These are phyloP conservation scores for Ganoderma multipileum DNA, from an alignment of 1,284 basidiomycete genomes.

Conservation along the genomic window DNA sequence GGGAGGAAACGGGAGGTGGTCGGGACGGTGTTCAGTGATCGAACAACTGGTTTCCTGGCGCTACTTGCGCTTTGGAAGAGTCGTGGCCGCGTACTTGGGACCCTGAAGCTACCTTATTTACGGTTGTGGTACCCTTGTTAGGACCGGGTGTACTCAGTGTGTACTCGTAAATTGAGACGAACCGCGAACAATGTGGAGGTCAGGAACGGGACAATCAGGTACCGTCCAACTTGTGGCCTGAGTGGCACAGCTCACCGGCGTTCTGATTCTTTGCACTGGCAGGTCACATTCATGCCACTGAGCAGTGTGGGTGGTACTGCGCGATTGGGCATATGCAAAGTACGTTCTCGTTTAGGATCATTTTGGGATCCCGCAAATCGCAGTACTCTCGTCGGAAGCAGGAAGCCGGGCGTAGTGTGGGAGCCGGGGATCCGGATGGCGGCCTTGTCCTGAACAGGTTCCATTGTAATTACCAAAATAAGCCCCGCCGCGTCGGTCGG, in stretches of 20 bases:
- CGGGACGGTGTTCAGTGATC: slow-evolving; percentile 11
- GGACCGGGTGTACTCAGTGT: background rate
- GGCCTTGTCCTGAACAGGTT: background rate
- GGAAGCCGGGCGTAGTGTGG: slow-evolving; percentile 26
- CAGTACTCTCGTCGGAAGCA: slow-evolving; percentile 23
- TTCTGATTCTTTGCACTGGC: slow-evolving; percentile 1
- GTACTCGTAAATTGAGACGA: background rate
- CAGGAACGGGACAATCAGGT: slow-evolving; percentile 9
- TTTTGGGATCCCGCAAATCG: slow-evolving; percentile 19
- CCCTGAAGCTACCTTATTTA: background rate
- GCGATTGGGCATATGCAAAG: background rate
- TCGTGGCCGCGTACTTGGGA: background rate
- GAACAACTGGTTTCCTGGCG: background rate
- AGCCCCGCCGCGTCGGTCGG: background rate
- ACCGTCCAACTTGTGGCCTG: background rate
- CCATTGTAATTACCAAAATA: slow-evolving; percentile 5
- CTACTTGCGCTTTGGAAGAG: background rate
- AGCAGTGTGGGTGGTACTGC: background rate
- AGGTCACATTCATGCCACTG: background rate
- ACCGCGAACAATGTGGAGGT: background rate
- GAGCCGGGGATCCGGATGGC: slow-evolving; percentile 6
- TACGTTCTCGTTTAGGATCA: background rate
- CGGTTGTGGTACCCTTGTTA: background rate
- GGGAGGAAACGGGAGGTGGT: slow-evolving; percentile 29
- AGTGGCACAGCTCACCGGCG: background rate